Evolutionary conservation across 2,329 filamentous ascomycete species (phyloP).

Genomic region (Nothophaeocryptopus gaeumannii): DNA sequence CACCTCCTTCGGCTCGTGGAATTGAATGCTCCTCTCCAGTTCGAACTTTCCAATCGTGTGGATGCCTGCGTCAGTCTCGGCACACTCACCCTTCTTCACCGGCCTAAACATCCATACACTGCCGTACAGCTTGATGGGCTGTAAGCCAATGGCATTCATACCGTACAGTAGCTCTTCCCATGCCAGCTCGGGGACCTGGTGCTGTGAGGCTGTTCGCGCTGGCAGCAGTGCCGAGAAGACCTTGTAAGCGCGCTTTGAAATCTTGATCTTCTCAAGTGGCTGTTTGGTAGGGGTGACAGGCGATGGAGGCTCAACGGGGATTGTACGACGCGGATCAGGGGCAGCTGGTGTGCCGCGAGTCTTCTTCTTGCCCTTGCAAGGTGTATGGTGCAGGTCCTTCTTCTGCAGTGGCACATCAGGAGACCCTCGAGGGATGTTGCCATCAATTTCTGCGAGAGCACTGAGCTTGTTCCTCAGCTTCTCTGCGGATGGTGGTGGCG

Average conservation of each 20-base stretch:
- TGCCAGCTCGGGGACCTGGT: slow-evolving; percentile 48
- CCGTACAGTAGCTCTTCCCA: slow-evolving; percentile 57
- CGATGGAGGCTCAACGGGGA: not conserved
- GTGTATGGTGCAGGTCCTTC: slow-evolving; percentile 11
- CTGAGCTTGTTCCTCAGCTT: not conserved
- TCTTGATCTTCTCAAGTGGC: slow-evolving; percentile 8
- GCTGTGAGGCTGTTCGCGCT: slow-evolving; percentile 28
- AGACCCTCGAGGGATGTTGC: slow-evolving; percentile 14
- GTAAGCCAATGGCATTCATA: slow-evolving; percentile 51
- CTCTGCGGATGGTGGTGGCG: not conserved
- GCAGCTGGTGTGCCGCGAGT: slow-evolving; percentile 22
- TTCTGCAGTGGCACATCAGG: slow-evolving; percentile 6
- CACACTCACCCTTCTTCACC: slow-evolving; percentile 9
- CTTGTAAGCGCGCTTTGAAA: slow-evolving; percentile 33
- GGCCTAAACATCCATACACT: slow-evolving; percentile 61
- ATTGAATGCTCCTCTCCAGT: slow-evolving; percentile 53
- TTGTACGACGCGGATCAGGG: slow-evolving; percentile 13
- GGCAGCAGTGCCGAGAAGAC: slow-evolving; percentile 47
- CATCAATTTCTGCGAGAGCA: slow-evolving; percentile 14
- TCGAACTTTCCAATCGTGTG: slow-evolving; percentile 32
- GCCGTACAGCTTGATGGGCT: slow-evolving; percentile 57
- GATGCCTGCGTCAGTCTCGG: slow-evolving; percentile 6
- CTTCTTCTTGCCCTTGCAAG: slow-evolving; percentile 25
- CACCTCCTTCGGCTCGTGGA: slow-evolving; percentile 59
- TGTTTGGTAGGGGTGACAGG: not conserved